A percentile compares a stretch with the other conserved stretches of the same genome.
Evolutionary conservation across 129 eudicot species (phyloP).

Genomic region (Cynara cardunculus): DNA sequence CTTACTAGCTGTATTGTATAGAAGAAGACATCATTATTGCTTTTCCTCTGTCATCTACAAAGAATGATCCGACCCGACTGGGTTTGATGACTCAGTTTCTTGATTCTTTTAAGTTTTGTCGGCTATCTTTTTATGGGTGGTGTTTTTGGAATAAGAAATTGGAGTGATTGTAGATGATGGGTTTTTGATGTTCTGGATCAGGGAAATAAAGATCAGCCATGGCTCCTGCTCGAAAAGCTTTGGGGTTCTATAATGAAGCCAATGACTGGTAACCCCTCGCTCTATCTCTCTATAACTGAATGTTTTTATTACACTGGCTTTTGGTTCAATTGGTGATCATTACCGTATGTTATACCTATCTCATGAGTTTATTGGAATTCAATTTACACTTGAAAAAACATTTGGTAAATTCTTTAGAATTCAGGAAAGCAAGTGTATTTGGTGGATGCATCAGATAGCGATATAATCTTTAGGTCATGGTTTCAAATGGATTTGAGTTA

Average conservation of each 20-base stretch:
- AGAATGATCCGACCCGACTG: conserved; percentile 28
- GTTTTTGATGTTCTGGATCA: conserved; percentile 27
- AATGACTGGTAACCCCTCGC: conserved; percentile 55
- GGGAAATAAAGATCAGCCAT: conserved; percentile 36
- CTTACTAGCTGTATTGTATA: conserved; percentile 23
- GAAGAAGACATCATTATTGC: conserved; percentile 35
- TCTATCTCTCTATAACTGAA: background rate
- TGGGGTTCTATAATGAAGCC: conserved; percentile 53
- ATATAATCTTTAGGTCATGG: background rate
- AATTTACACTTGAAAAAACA: background rate
- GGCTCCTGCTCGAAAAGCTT: conserved; percentile 62
- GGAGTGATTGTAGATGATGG: conserved; percentile 16
- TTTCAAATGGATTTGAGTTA: background rate
- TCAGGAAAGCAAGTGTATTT: background rate
- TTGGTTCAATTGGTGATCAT: conserved; percentile 21
- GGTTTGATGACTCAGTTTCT: conserved; percentile 3
- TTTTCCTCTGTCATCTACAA: conserved; percentile 12
- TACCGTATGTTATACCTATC: background rate
- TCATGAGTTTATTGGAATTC: background rate
- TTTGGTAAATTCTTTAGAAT: conserved; percentile 1
- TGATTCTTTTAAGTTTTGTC: conserved; percentile 24
- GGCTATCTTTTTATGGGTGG: conserved; percentile 24
- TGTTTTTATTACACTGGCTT: background rate
- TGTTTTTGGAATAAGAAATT: conserved; percentile 13
- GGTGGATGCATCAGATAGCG: background rate